Conservation (phyloP, 495 filamentous ascomycete species). For the Aspergillus bertholletiae region DNA sequence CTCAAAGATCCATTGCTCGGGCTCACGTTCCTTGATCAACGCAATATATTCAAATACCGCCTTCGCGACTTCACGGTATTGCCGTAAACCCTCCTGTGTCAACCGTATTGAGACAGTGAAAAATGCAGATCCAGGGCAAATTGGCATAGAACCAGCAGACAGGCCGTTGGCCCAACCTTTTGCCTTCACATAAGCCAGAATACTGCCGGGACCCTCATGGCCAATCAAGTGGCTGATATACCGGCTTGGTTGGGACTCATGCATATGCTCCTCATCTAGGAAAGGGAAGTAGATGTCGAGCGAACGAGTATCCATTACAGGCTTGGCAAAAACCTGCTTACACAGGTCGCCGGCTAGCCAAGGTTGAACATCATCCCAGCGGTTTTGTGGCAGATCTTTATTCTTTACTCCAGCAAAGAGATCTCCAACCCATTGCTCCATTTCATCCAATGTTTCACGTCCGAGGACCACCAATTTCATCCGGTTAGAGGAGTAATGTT, state of each 20-base stretch:
- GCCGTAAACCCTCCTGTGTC: constrained; percentile 79
- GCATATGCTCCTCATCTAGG: constrained; percentile 80
- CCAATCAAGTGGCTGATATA: constrained; percentile 94
- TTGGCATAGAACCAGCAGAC: constrained; percentile 68
- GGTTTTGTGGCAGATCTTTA: constrained; percentile 75
- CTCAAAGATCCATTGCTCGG: constrained; percentile 88
- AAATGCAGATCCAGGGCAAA: constrained; percentile 80
- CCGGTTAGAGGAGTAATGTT: constrained; percentile 89
- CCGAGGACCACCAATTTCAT: constrained; percentile 96
- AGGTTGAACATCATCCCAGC: constrained; percentile 74
- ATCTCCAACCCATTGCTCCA: constrained; percentile 86
- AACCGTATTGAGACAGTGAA: constrained; percentile 78
- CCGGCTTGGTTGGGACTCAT: constrained; percentile 78
- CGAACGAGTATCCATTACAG: constrained; percentile 87
- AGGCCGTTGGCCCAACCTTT: constrained; percentile 94
- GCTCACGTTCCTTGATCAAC: constrained; percentile 74
- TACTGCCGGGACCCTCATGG: constrained; percentile 95
- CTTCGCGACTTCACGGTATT: constrained; percentile 85
- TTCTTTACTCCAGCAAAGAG: constrained; percentile 81
- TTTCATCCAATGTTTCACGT: constrained; percentile 78
- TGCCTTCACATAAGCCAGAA: constrained; percentile 89
- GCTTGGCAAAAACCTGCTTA: constrained; percentile 88
- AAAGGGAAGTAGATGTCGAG: constrained; percentile 88
- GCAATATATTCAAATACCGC: constrained; percentile 92
- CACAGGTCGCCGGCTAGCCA: constrained; percentile 65